Conservation (phyloP, 352 stramenopile species). For the Globisporangium solare region DNA sequence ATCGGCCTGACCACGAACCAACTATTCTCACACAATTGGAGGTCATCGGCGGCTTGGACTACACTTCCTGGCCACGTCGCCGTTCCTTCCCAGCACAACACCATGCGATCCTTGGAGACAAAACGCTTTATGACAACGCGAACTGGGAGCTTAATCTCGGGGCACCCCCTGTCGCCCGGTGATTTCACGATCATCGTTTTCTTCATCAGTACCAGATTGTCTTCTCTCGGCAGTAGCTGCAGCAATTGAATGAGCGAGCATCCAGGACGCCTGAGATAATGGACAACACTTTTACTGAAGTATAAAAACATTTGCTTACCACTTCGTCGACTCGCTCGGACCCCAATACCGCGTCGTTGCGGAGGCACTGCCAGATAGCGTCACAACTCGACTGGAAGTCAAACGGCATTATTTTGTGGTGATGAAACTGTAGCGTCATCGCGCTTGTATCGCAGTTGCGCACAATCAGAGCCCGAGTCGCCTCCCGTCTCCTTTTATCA, state of each 20-base stretch:
- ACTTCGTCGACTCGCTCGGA: too few species aligned
- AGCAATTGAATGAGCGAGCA: too few species aligned
- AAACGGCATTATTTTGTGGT: conserved; percentile 9
- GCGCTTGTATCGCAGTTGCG: not conserved
- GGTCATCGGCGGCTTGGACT: not conserved
- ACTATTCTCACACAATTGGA: conserved; percentile 7
- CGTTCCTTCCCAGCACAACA: conserved; percentile 12
- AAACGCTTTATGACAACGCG: conserved; percentile 10
- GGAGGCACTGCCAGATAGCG: too few species aligned
- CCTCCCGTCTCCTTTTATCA: not conserved
- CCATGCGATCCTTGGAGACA: conserved; percentile 5
- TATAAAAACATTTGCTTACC: too few species aligned
- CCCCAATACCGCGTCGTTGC: too few species aligned
- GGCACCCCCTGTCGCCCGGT: too few species aligned
- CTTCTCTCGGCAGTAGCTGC: too few species aligned
- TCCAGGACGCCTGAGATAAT: too few species aligned
- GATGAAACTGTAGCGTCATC: conserved; percentile 4
- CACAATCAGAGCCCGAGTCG: not conserved
- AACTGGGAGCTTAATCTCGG: too few species aligned
- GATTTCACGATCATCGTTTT: too few species aligned
- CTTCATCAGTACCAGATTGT: too few species aligned
- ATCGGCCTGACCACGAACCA: conserved; percentile 7
- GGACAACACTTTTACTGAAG: too few species aligned
- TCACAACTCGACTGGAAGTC: not conserved
- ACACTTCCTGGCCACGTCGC: conserved; percentile 6